These are phyloP conservation scores for Penicillium lagena DNA, from an alignment of 495 filamentous ascomycete species.

Conservation along the genomic window DNA sequence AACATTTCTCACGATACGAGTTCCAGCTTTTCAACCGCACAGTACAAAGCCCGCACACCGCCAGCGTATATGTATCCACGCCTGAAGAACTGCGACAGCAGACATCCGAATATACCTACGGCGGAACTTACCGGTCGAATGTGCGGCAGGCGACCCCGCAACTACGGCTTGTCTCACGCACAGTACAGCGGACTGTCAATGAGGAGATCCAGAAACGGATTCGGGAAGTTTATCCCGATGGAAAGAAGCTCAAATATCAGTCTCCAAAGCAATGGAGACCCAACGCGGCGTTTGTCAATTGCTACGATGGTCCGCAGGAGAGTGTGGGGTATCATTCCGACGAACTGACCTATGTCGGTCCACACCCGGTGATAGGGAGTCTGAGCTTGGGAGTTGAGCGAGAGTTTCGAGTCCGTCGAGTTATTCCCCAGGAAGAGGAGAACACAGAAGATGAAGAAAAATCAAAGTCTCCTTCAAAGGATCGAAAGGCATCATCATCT, in stretches of 20 bases:
- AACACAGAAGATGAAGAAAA: slow-evolving; percentile 11
- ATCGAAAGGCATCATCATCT: slow-evolving; percentile 4
- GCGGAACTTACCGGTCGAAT: slow-evolving; percentile 67
- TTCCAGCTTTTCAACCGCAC: slow-evolving; percentile 85
- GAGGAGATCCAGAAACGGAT: slow-evolving; percentile 62
- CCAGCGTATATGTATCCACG: slow-evolving; percentile 71
- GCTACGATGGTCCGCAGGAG: slow-evolving; percentile 73
- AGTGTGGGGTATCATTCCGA: slow-evolving; percentile 89
- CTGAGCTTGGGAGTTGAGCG: slow-evolving; percentile 82
- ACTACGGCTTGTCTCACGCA: slow-evolving; percentile 56
- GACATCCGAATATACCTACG: slow-evolving; percentile 77
- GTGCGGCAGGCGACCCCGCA: slow-evolving; percentile 66
- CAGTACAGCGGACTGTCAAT: slow-evolving; percentile 71
- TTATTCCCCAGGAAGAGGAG: slow-evolving; percentile 53
- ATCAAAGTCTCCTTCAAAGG: not conserved
- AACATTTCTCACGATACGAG: slow-evolving; percentile 62
- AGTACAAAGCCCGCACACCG: slow-evolving; percentile 75
- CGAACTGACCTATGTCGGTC: slow-evolving; percentile 88
- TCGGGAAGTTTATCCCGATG: slow-evolving; percentile 49
- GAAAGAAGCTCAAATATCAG: slow-evolving; percentile 72
- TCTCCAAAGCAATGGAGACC: slow-evolving; percentile 66
- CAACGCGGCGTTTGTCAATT: slow-evolving; percentile 91
- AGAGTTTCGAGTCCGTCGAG: slow-evolving; percentile 80
- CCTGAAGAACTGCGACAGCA: slow-evolving; percentile 54
- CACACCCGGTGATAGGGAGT: slow-evolving; percentile 80